Conservation (phyloP, 805 yeast genomes). For the Ogataea naganishii region DNA sequence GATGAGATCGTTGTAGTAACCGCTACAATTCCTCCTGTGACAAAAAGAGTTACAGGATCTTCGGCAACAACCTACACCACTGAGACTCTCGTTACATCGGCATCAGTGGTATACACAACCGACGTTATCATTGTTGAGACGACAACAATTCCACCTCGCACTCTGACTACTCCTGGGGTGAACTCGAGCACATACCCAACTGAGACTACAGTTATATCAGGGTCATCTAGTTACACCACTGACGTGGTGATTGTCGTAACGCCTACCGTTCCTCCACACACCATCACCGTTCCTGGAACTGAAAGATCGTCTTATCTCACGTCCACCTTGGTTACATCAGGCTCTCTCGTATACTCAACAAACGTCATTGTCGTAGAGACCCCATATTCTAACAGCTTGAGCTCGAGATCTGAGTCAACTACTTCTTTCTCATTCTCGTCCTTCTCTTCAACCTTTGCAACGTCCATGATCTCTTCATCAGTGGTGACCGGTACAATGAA, state of each 20-base stretch:
- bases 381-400: too few species aligned
- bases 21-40: not conserved
- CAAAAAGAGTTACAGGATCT: not conserved
- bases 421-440: too few species aligned
- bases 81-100: not conserved
- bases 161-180: not conserved
- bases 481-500: too few species aligned
- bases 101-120: not conserved
- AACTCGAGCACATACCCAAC: not conserved
- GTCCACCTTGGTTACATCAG: not conserved
- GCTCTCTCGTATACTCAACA: not conserved
- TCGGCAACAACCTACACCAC: not conserved
- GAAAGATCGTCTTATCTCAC: too few species aligned
- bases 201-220: not conserved
- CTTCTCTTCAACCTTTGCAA: too few species aligned
- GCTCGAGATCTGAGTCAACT: too few species aligned
- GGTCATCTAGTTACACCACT: not conserved
- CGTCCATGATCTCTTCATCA: too few species aligned
- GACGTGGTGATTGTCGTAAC: not conserved
- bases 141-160: not conserved
- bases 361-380: not conserved
- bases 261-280: not conserved
- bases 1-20: conserved; percentile 1
- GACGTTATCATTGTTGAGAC: not conserved
- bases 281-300: not conserved